phyloP scores from a whole-genome alignment of 805 yeast genomes.

The Schizosaccharomyces cryophilus region DNA sequence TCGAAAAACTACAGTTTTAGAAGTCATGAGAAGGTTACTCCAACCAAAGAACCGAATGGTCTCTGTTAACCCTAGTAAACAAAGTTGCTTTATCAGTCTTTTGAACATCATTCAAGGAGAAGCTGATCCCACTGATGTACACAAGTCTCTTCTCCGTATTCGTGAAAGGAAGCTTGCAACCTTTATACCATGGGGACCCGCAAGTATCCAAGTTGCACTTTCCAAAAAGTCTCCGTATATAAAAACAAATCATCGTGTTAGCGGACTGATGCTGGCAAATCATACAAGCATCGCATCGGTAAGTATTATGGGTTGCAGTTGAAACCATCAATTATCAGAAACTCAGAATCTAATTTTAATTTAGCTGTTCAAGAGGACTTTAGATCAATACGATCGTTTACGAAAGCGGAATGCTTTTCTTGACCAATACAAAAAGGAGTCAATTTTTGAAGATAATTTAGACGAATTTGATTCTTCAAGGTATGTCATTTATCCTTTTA shows the following conservation, averaged over 20 bases:
- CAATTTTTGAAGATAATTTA: constrained; percentile 18
- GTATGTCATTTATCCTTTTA: constrained; percentile 11
- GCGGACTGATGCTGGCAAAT: constrained; percentile 68
- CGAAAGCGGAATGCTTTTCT: constrained; percentile 64
- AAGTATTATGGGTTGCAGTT: not conserved
- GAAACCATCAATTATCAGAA: not conserved
- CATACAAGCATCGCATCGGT: constrained; percentile 43
- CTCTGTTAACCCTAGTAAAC: constrained; percentile 20
- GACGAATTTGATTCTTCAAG: constrained; percentile 62
- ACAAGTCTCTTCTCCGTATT: constrained; percentile 18
- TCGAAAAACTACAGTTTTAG: constrained; percentile 56
- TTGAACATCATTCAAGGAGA: constrained; percentile 47
- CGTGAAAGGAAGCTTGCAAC: constrained; percentile 23
- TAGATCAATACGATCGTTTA: constrained; percentile 57
- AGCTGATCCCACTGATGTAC: constrained; percentile 44
- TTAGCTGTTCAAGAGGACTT: constrained; percentile 34
- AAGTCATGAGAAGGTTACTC: constrained; percentile 56
- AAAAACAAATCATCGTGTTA: constrained; percentile 24
- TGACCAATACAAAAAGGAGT: constrained; percentile 36
- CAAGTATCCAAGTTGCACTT: constrained; percentile 52
- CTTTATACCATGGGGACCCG: constrained; percentile 71
- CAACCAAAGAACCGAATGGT: constrained; percentile 63
- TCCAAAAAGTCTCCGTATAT: constrained; percentile 48
- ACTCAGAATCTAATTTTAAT: not conserved
- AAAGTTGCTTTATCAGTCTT: constrained; percentile 37